phyloP scores from a whole-genome alignment of 441 rosid genomes.

The Arabidopsis lyrata region DNA sequence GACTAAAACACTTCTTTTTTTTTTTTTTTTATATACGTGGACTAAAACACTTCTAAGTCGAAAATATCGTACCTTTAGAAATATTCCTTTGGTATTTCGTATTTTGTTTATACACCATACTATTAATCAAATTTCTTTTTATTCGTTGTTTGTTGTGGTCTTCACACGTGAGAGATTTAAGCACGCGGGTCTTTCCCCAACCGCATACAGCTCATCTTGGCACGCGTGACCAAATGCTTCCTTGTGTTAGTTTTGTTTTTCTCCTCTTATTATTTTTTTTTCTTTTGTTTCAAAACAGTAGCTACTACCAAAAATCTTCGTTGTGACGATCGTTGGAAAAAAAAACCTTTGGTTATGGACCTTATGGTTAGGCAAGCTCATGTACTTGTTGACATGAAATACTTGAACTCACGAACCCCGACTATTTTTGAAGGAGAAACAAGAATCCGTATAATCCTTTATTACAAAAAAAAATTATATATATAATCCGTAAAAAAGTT shows the following conservation, averaged over 20 bases:
- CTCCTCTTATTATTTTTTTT: background rate
- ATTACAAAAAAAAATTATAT: too few species aligned
- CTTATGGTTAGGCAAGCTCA: background rate
- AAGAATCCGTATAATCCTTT: background rate
- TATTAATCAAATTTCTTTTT: too few species aligned
- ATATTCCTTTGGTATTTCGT: too few species aligned
- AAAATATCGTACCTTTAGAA: too few species aligned
- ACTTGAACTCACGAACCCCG: background rate
- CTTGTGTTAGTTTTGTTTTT: background rate
- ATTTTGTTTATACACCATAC: too few species aligned
- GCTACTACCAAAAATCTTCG: constrained; percentile 5
- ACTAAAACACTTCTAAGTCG: too few species aligned
- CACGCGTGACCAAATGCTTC: constrained; percentile 62
- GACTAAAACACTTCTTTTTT: too few species aligned
- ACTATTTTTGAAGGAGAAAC: background rate
- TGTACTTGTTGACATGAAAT: background rate
- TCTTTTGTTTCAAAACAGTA: background rate
- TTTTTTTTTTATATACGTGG: too few species aligned
- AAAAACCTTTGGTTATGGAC: background rate
- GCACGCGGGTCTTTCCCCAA: constrained; percentile 59
- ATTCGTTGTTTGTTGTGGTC: background rate
- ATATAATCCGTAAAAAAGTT: too few species aligned
- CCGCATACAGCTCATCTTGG: constrained; percentile 55
- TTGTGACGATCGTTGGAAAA: background rate
- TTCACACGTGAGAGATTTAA: constrained; percentile 66